These are phyloP conservation scores for Komagataella pastoris DNA, from an alignment of 805 yeast genomes.

Conservation along the genomic window DNA sequence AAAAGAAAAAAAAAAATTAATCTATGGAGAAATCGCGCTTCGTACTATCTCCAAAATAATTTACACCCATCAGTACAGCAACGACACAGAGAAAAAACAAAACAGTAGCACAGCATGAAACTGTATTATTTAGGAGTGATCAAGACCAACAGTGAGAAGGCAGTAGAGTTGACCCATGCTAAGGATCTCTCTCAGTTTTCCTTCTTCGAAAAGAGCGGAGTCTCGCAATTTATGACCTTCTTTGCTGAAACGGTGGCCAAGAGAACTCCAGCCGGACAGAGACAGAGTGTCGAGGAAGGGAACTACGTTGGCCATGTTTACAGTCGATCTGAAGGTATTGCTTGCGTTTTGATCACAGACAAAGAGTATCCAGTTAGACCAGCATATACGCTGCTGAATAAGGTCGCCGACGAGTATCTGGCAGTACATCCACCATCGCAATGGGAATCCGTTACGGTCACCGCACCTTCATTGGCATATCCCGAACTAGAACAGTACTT, in stretches of 20 bases:
- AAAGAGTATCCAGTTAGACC: constrained; percentile 96
- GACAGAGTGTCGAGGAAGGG: constrained; percentile 92
- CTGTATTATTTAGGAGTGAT: constrained; percentile 82
- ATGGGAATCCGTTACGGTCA: constrained; percentile 45
- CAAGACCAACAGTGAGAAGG: constrained; percentile 46
- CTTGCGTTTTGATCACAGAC: constrained; percentile 87
- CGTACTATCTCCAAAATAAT: background rate
- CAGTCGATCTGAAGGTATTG: constrained; percentile 78
- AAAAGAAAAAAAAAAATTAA: too few species aligned
- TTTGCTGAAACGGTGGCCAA: constrained; percentile 83
- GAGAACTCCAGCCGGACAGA: constrained; percentile 79
- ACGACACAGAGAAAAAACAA: background rate
- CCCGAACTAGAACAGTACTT: constrained; percentile 58
- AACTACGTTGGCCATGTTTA: constrained; percentile 86
- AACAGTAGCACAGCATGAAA: constrained; percentile 42
- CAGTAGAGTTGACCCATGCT: constrained; percentile 67
- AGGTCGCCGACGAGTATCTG: constrained; percentile 80
- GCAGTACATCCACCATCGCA: constrained; percentile 64
- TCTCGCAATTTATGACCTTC: constrained; percentile 89
- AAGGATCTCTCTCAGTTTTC: constrained; percentile 78
- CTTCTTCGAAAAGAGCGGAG: constrained; percentile 73
- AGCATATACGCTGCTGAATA: constrained; percentile 86
- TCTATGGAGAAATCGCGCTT: background rate
- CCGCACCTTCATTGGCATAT: constrained; percentile 31
- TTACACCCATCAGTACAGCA: background rate